Evolutionary conservation across 345 rosid genomes (phyloP).

Genomic region (thale cress (Arabidopsis thaliana)): DNA sequence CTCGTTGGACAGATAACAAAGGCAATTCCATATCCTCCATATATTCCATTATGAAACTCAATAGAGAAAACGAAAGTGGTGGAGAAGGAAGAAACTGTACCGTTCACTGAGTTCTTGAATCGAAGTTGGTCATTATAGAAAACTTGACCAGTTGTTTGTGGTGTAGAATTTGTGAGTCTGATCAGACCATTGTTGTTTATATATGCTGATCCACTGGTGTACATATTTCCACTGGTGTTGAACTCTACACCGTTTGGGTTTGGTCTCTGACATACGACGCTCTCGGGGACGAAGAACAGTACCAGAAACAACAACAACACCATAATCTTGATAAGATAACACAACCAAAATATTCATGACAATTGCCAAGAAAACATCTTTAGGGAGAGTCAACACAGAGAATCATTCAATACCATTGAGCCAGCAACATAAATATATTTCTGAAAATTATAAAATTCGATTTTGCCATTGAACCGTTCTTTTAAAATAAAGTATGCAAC

Average conservation of each 20-base stretch:
- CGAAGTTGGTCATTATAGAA: slow-evolving; percentile 42
- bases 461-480: neutral
- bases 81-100: slow-evolving; percentile 28
- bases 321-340: neutral
- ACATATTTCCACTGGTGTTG: slow-evolving; percentile 32
- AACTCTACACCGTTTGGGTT: slow-evolving; percentile 47
- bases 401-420: neutral
- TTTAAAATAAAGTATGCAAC: neutral
- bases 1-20: slow-evolving; percentile 37
- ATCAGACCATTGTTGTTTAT: slow-evolving; percentile 31
- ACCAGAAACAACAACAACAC: neutral
- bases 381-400: neutral
- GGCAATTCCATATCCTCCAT: slow-evolving; percentile 5
- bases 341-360: neutral
- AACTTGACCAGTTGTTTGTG: slow-evolving; percentile 44
- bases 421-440: neutral
- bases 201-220: slow-evolving; percentile 45
- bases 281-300: slow-evolving; percentile 14
- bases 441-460: neutral
- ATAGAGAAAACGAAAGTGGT: slow-evolving; percentile 30
- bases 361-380: neutral
- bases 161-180: slow-evolving; percentile 32
- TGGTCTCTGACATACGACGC: neutral
- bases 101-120: slow-evolving; percentile 46
- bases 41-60: neutral